Percentiles rank a stretch among this genome's conserved stretches.
These are phyloP conservation scores for Protea cynaroides DNA, from an alignment of 164 flowering plant genomes.

Conservation along the genomic window DNA sequence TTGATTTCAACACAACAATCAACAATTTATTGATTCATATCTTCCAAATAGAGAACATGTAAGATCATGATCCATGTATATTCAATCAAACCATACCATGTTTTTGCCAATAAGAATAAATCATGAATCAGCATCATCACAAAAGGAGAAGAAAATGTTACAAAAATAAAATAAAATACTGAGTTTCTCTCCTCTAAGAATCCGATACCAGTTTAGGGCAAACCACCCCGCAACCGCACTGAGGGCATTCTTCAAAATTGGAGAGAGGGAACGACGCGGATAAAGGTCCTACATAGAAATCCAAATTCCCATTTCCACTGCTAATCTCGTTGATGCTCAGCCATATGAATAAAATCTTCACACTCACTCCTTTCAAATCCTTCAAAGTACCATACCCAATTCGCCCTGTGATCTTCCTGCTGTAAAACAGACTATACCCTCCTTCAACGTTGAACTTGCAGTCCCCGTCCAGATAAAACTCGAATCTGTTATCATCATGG, in stretches of 20 bases:
- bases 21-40: too few relatives aligned
- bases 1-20: too few relatives aligned
- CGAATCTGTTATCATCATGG: conserved; percentile 25
- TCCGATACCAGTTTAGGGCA: too few relatives aligned
- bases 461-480: conserved; percentile 15
- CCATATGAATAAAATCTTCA: conserved; percentile 27
- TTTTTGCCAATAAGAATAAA: too few relatives aligned
- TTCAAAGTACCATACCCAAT: conserved; percentile 20
- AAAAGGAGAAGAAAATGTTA: too few relatives aligned
- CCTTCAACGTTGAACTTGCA: conserved; percentile 22
- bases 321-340: conserved; percentile 18
- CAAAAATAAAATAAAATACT: too few relatives aligned
- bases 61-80: too few relatives aligned
- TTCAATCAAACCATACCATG: too few relatives aligned
- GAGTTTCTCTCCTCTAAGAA: too few relatives aligned
- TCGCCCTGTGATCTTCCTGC: conserved; percentile 19
- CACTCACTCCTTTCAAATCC: conserved; percentile 27
- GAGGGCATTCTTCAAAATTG: conserved; percentile 16
- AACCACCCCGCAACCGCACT: too few relatives aligned
- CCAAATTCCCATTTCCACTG: conserved; percentile 10
- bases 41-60: too few relatives aligned
- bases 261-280: conserved; percentile 23
- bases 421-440: conserved; percentile 22
- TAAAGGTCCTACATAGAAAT: conserved; percentile 21
- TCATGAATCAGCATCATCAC: too few relatives aligned